Evolutionary conservation across 192 early-diverging fungal species (phyloP), one percentile per base, ranked within the genome.

Genomic region (Coemansia sp.): DNA sequence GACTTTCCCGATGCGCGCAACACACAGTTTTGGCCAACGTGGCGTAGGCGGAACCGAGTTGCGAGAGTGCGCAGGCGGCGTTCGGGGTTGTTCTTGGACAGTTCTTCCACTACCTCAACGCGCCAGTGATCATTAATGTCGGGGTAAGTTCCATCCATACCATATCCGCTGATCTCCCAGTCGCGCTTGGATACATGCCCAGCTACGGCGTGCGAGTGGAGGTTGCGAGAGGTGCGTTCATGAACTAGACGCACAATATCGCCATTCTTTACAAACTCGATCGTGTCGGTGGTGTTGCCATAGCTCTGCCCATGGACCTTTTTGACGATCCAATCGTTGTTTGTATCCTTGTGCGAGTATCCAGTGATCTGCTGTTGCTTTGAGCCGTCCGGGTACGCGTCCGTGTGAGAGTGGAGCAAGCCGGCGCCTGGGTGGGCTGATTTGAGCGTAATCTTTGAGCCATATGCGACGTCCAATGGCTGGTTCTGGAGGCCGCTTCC

Each of bases 321-420:
- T 23, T 81, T 78, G 42, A 97, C 76, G 5, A 89, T 75, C 94
- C 95, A 99, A 48, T 94, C 80, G 84, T 99, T 99, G 83, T 99
- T 99, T 58, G 44, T 37, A 74, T 99, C 98, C 70, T 93, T 94
- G 82, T 97, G 92, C 36, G 90, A 88, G 74, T 99, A 99, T 34
- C 91, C 91, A 0, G 98, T 98, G 27, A 99, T 86, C 78, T 99
- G 98, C 77, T 99, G 98, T 81, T 99, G 98, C 82, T 90, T 89
- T 10, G 94, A 96, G 50, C 88, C 88, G 15, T 85, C 84, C 0
- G 94, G 95, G 63, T 90, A 99, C 15, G 77, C 78, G 77, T 96
- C 92, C 21, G 88, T 68, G 73, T 99, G 98, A 32, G 98, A 99
- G 73, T 99, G 98, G 45, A 99, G 86, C 53, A 98, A 74, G 17